These are phyloP conservation scores for Mucor sp. DNA, from an alignment of 371 early-diverging fungal species.

Conservation along the genomic window DNA sequence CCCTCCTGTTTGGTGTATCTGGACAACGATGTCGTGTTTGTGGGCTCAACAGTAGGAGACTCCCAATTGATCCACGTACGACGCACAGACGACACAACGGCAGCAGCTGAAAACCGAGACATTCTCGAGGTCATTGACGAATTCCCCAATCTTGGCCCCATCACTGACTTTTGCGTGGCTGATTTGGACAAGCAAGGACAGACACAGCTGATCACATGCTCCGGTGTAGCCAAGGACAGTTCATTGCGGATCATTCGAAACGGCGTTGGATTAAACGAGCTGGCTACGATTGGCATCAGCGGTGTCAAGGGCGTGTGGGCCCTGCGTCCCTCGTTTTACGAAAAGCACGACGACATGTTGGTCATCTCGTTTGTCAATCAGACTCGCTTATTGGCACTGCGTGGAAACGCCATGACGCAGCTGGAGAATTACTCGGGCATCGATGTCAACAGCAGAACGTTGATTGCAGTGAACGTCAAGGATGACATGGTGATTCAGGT, in stretches of 20 bases:
- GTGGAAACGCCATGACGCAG: conserved; percentile 35
- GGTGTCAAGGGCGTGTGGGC: conserved; percentile 82
- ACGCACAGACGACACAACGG: conserved; percentile 20
- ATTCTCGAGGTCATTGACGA: conserved; percentile 54
- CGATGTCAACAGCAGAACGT: conserved; percentile 38
- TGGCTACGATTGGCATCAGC: conserved; percentile 64
- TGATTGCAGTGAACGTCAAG: conserved; percentile 38
- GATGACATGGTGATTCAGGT: conserved; percentile 42
- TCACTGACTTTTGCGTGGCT: conserved; percentile 83
- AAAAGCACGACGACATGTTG: conserved; percentile 50
- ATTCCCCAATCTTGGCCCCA: conserved; percentile 81
- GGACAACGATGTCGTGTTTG: conserved; percentile 73
- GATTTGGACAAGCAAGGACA: conserved; percentile 78
- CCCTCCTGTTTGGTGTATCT: conserved; percentile 79
- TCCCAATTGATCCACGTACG: conserved; percentile 75
- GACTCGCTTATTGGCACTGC: conserved; percentile 36
- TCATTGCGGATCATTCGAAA: conserved; percentile 84
- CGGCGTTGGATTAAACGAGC: conserved; percentile 85
- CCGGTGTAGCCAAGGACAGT: conserved; percentile 79
- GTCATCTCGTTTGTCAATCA: conserved; percentile 64
- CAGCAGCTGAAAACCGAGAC: conserved; percentile 21
- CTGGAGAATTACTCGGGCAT: conserved; percentile 33
- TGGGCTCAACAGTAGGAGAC: conserved; percentile 88
- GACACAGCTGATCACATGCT: conserved; percentile 85
- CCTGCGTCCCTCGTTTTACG: conserved; percentile 45